phyloP scores from a whole-genome alignment of 2,329 filamentous ascomycete genomes.

The Juglanconis juglandina region DNA sequence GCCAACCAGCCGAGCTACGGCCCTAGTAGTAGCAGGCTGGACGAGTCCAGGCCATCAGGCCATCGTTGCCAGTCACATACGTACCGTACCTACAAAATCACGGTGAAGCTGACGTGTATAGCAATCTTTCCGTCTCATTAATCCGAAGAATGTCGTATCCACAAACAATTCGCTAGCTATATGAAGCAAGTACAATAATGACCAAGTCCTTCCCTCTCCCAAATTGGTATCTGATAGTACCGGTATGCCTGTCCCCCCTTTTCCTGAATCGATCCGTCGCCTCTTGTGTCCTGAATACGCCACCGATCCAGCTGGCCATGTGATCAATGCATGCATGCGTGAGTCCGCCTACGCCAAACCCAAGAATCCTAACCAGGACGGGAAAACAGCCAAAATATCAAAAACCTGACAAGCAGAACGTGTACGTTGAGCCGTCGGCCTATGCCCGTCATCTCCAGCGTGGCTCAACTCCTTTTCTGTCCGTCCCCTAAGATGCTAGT shows the following conservation, averaged over 20 bases:
- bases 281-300: neutral
- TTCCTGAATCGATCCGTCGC: neutral
- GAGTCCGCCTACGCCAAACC: neutral
- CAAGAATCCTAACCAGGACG: neutral
- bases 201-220: neutral
- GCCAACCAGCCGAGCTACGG: too few species aligned
- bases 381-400: neutral
- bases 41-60: too few species aligned
- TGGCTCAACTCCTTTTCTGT: neutral
- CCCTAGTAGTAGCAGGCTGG: too few species aligned
- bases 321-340: neutral
- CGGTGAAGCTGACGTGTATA: too few species aligned
- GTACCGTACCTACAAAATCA: too few species aligned
- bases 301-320: neutral
- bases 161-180: neutral
- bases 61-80: too few species aligned
- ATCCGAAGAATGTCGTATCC: too few species aligned
- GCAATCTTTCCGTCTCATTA: too few species aligned
- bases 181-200: neutral
- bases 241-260: neutral
- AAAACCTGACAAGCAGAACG: neutral
- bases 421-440: neutral
- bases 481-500: too few species aligned
- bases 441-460: neutral
- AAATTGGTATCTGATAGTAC: conserved; percentile 2